Evolutionary conservation across 352 stramenopile genomes (phyloP).

Genomic region (Phytophthora citrophthora): DNA sequence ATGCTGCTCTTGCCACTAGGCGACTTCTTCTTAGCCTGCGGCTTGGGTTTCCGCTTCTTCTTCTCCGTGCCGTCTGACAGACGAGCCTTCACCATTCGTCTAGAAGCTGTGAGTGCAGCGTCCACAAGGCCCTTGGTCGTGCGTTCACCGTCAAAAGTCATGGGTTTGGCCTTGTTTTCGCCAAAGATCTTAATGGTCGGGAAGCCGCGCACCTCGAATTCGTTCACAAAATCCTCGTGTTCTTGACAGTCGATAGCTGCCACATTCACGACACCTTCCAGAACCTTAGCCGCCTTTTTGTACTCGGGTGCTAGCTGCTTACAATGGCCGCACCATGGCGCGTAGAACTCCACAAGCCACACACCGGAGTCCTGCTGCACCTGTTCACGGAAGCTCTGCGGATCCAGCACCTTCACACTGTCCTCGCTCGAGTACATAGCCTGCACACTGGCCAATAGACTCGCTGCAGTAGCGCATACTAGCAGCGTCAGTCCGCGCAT

Average conservation of each 20-base stretch:
- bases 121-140: conserved; percentile 88
- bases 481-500: conserved; percentile 30
- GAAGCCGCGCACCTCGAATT: conserved; percentile 92
- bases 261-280: conserved; percentile 91
- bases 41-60: conserved; percentile 44
- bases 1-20: conserved; percentile 69
- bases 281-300: conserved; percentile 89
- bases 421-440: conserved; percentile 74
- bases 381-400: conserved; percentile 71
- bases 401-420: conserved; percentile 74
- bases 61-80: conserved; percentile 66
- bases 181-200: conserved; percentile 95
- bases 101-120: conserved; percentile 71
- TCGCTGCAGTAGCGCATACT: conserved; percentile 36
- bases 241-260: conserved; percentile 86
- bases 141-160: conserved; percentile 81
- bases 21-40: conserved; percentile 54
- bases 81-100: conserved; percentile 82
- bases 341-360: conserved; percentile 97
- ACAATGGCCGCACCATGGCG: conserved; percentile 96
- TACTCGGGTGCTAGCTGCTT: conserved; percentile 93
- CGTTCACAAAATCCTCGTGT: conserved; percentile 81
- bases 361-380: conserved; percentile 78
- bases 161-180: conserved; percentile 79
- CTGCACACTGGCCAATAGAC: conserved; percentile 40